A percentile compares a stretch with the other conserved stretches of the same genome.
phyloP scores from a whole-genome alignment of 2,329 filamentous ascomycete genomes.

The Nannizziopsis arthrosporioides region DNA sequence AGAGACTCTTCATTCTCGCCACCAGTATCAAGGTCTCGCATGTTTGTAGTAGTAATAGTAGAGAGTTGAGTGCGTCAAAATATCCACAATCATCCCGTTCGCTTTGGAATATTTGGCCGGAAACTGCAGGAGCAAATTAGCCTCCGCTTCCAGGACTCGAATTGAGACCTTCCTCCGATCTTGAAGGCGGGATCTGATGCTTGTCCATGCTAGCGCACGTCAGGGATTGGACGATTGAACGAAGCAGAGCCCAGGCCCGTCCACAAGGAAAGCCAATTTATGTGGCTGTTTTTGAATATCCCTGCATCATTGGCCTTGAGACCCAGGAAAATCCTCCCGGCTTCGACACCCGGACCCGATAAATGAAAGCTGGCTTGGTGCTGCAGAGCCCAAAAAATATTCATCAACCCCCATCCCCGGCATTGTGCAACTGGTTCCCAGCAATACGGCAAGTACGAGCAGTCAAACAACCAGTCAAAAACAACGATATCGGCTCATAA shows the following conservation, averaged over 20 bases:
- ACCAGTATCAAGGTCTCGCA: too few relatives aligned
- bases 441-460: background rate
- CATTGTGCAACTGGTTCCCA: background rate
- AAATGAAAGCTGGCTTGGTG: conserved; percentile 6
- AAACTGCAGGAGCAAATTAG: too few relatives aligned
- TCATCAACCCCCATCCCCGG: background rate
- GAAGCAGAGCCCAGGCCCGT: background rate
- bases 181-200: too few relatives aligned
- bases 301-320: conserved; percentile 2
- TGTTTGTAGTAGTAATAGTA: too few relatives aligned
- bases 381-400: conserved; percentile 3
- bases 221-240: too few relatives aligned
- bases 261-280: background rate
- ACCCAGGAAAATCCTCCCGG: background rate
- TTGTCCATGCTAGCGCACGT: too few relatives aligned
- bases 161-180: too few relatives aligned
- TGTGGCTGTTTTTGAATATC: conserved; percentile 9
- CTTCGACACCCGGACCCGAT: background rate
- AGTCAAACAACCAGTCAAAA: background rate
- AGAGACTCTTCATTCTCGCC: too few relatives aligned
- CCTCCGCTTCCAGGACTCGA: too few relatives aligned
- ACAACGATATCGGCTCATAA: background rate
- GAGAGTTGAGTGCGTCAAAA: too few relatives aligned
- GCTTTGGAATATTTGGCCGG: too few relatives aligned
- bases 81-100: too few relatives aligned